These are phyloP conservation scores for Effrenium voratum DNA, from an alignment of 73 alveolate genomes.

Conservation along the genomic window DNA sequence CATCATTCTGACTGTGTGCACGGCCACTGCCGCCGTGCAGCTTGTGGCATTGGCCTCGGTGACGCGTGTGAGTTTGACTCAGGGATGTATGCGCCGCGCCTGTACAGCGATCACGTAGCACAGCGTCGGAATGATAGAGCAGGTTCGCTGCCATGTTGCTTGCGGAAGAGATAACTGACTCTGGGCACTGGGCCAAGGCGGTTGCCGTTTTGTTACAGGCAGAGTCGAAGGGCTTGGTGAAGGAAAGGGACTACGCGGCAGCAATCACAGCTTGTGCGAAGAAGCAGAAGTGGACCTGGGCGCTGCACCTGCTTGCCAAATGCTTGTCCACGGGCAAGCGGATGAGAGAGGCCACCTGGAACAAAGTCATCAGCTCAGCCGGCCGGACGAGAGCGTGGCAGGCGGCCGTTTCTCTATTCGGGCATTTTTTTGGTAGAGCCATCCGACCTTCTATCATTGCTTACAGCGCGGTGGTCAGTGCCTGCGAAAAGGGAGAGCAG, in stretches of 20 bases:
- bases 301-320: background rate
- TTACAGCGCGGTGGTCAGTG: conserved; percentile 13
- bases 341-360: conserved; percentile 30
- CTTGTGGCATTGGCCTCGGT: background rate
- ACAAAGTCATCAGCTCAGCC: conserved; percentile 26
- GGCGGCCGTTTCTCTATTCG: background rate
- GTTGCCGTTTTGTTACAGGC: background rate
- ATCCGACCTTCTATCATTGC: conserved; percentile 14
- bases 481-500: conserved; percentile 43
- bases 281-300: conserved; percentile 45
- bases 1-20: conserved; percentile 48
- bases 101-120: too few relatives aligned
- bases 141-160: background rate
- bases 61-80: too few relatives aligned
- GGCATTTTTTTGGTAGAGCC: background rate
- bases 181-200: conserved; percentile 21
- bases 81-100: background rate
- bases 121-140: too few relatives aligned
- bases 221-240: background rate
- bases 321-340: background rate
- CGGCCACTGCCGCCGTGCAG: conserved; percentile 63
- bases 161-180: background rate
- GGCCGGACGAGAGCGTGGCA: conserved; percentile 27
- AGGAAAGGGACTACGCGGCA: conserved; percentile 31
- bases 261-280: background rate